A percentile compares a stretch with the other conserved stretches of the same genome.
Evolutionary conservation across 2,329 filamentous ascomycete species (phyloP).

Genomic region (Triangularia setosa): DNA sequence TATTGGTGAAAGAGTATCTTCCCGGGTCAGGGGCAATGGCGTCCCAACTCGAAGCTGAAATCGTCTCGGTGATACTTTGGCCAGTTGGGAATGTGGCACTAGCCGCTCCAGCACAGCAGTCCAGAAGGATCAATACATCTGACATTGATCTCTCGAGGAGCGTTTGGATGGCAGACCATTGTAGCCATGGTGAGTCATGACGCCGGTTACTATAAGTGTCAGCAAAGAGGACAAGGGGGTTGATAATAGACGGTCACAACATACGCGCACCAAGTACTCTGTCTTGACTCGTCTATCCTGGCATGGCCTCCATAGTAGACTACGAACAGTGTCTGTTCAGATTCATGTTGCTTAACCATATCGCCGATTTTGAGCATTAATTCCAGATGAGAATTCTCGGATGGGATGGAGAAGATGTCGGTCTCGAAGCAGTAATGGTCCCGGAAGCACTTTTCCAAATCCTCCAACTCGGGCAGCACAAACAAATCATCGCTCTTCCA

Average conservation of each 20-base stretch:
- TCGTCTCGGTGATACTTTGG: constrained; percentile 57
- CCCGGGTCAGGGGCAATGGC: constrained; percentile 58
- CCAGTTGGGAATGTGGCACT: constrained; percentile 57
- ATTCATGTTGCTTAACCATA: constrained; percentile 55
- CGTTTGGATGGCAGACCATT: constrained; percentile 60
- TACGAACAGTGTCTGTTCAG: constrained; percentile 52
- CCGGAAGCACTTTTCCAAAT: constrained; percentile 51
- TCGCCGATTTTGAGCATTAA: constrained; percentile 54
- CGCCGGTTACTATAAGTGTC: constrained; percentile 41
- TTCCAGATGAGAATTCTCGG: constrained; percentile 55
- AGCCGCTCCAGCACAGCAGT: constrained; percentile 58
- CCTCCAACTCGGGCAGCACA: constrained; percentile 54
- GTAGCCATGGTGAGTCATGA: constrained; percentile 51
- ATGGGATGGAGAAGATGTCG: constrained; percentile 55
- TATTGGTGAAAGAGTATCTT: constrained; percentile 56
- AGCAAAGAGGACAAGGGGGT: background rate
- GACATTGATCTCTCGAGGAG: constrained; percentile 54
- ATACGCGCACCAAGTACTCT: constrained; percentile 59
- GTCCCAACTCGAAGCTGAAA: constrained; percentile 60
- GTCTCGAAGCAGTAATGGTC: constrained; percentile 55
- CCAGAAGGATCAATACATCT: constrained; percentile 55
- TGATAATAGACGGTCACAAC: constrained; percentile 28
- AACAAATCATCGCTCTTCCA: constrained; percentile 58
- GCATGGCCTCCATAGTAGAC: constrained; percentile 59
- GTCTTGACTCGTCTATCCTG: constrained; percentile 55